Conservation (phyloP, 2,329 filamentous ascomycete genomes). For the Xylariaceae sp. region DNA sequence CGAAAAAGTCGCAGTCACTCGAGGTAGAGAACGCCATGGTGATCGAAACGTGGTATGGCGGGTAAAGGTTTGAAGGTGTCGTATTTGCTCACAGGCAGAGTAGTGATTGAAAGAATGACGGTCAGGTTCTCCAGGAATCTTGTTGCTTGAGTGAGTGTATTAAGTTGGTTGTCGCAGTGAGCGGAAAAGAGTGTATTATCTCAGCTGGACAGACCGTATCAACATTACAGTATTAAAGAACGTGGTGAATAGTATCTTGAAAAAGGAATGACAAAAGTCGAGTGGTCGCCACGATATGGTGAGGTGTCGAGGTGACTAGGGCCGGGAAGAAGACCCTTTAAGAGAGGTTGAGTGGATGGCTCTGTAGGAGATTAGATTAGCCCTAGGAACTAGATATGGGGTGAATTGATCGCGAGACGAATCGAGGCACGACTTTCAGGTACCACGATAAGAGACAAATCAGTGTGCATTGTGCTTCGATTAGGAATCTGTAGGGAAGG, state of each 20-base stretch:
- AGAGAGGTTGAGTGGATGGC: slow-evolving; percentile 49
- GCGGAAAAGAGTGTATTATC: slow-evolving; percentile 52
- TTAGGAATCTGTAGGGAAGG: slow-evolving; percentile 33
- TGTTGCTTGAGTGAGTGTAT: slow-evolving; percentile 43
- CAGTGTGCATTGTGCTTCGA: slow-evolving; percentile 34
- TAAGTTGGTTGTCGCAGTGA: slow-evolving; percentile 44
- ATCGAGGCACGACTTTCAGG: slow-evolving; percentile 34
- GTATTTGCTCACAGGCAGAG: slow-evolving; percentile 37
- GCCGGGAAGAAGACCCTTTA: slow-evolving; percentile 54
- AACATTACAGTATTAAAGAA: slow-evolving; percentile 67
- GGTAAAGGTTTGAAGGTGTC: slow-evolving; percentile 40
- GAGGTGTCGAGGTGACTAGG: slow-evolving; percentile 42
- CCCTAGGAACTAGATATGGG: slow-evolving; percentile 33
- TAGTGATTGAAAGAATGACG: slow-evolving; percentile 51
- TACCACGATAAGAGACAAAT: slow-evolving; percentile 35
- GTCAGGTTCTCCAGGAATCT: slow-evolving; percentile 61
- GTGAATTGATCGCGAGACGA: slow-evolving; percentile 30
- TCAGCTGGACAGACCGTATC: slow-evolving; percentile 51
- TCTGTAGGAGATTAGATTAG: slow-evolving; percentile 37
- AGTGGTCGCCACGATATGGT: slow-evolving; percentile 52
- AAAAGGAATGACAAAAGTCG: slow-evolving; percentile 60
- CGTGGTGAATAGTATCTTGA: slow-evolving; percentile 54
- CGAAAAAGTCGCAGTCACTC: slow-evolving; percentile 58
- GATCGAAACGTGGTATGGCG: slow-evolving; percentile 34
- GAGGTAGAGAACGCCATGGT: slow-evolving; percentile 54